Conservation (phyloP, 1,284 basidiomycete species). For the Omphalotus olearius region DNA sequence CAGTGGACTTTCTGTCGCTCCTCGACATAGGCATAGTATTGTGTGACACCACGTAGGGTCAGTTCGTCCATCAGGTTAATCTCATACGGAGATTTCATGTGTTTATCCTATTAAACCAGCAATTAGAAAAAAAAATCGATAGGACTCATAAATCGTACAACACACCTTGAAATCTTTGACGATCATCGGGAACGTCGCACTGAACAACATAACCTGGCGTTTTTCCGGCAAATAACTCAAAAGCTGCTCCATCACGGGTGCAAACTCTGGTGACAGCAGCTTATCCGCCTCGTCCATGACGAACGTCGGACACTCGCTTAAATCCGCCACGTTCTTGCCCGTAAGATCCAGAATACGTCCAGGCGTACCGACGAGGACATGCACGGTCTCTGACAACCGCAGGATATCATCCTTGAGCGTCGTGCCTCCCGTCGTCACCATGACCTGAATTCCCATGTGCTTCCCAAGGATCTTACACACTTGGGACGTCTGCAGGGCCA, state of each 20-base stretch:
- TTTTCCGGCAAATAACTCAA: slow-evolving; percentile 82
- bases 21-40: slow-evolving; percentile 99
- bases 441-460: slow-evolving; percentile 93
- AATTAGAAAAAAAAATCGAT: neutral
- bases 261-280: slow-evolving; percentile 95
- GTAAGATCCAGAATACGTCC: slow-evolving; percentile 95
- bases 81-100: slow-evolving; percentile 96
- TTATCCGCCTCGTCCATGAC: slow-evolving; percentile 99
- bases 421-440: slow-evolving; percentile 99
- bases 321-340: slow-evolving; percentile 91
- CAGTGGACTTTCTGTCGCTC: slow-evolving; percentile 99
- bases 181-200: slow-evolving; percentile 97
- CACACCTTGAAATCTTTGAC: slow-evolving; percentile 97
- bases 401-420: slow-evolving; percentile 98
- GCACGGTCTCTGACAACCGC: slow-evolving; percentile 86
- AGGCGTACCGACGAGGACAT: slow-evolving; percentile 96
- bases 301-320: slow-evolving; percentile 93
- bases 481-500: slow-evolving; percentile 94
- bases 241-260: slow-evolving; percentile 97
- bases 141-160: too few relatives aligned
- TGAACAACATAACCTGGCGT: slow-evolving; percentile 98
- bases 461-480: slow-evolving; percentile 97
- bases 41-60: slow-evolving; percentile 96
- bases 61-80: slow-evolving; percentile 99
- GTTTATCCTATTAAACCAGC: slow-evolving; percentile 72